Evolutionary conservation across 495 filamentous ascomycete species (phyloP).

Genomic region (Xanthoparmelia taractica): DNA sequence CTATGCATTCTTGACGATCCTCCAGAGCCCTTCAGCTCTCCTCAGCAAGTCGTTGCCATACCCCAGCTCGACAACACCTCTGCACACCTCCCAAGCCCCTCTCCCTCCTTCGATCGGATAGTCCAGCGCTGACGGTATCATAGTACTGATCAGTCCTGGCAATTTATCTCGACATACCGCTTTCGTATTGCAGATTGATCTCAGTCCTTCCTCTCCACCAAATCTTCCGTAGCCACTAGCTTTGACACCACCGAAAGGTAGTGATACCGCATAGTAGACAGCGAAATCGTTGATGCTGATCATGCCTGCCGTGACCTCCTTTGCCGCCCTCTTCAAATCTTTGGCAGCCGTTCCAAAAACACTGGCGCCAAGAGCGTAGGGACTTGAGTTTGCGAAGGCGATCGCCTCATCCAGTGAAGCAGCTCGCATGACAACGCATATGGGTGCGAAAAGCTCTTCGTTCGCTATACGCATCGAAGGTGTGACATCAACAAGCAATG

Average conservation of each 20-base stretch:
- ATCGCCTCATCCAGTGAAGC: constrained; percentile 53
- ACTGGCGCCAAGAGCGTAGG: constrained; percentile 70
- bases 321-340: constrained; percentile 52
- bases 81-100: constrained; percentile 52
- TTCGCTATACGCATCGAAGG: constrained; percentile 75
- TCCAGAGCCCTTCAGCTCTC: constrained; percentile 41
- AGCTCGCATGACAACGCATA: constrained; percentile 77
- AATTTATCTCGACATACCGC: constrained; percentile 72
- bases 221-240: constrained; percentile 84
- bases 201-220: constrained; percentile 81
- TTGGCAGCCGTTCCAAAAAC: constrained; percentile 61
- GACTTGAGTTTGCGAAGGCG: constrained; percentile 63
- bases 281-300: constrained; percentile 93
- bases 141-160: constrained; percentile 51
- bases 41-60: constrained; percentile 48
- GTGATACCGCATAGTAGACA: constrained; percentile 79
- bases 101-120: constrained; percentile 66
- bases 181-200: constrained; percentile 78
- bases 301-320: constrained; percentile 74
- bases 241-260: constrained; percentile 80
- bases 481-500: constrained; percentile 77
- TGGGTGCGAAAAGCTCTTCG: constrained; percentile 85
- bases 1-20: constrained; percentile 37
- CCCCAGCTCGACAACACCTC: constrained; percentile 55
- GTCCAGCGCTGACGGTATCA: constrained; percentile 67